Conservation (phyloP, 768 basidiomycete genomes). For the Boletellus emodensis region DNA sequence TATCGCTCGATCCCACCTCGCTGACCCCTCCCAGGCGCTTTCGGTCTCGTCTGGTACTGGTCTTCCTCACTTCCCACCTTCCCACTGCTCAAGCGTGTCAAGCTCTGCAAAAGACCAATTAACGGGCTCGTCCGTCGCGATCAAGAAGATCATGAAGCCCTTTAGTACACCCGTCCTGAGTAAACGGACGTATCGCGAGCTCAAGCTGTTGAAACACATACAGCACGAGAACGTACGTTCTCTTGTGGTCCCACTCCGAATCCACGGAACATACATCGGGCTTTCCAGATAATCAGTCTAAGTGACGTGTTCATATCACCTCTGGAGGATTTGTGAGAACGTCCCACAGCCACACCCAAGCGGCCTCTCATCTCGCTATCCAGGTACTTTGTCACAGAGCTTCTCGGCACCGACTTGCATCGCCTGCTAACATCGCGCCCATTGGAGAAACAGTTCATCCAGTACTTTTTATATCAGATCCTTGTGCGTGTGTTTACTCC, state of each 20-base stretch:
- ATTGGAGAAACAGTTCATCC: conserved; percentile 99
- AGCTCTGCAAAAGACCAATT: conserved; percentile 96
- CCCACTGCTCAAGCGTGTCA: conserved; percentile 13
- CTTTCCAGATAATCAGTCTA: conserved; percentile 86
- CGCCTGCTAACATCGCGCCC: conserved; percentile 94
- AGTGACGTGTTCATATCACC: conserved; percentile 99
- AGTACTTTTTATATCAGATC: conserved; percentile 99
- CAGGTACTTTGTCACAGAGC: conserved; percentile 98
- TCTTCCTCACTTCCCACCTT: neutral
- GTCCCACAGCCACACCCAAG: neutral
- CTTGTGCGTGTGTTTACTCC: conserved; percentile 51
- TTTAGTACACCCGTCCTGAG: conserved; percentile 98
- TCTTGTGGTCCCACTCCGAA: neutral
- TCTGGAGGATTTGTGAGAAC: conserved; percentile 88
- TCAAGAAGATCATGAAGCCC: conserved; percentile 99
- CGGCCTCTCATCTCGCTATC: neutral
- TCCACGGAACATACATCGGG: conserved; percentile 2
- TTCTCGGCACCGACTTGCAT: conserved; percentile 96
- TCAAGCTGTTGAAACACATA: conserved; percentile 97
- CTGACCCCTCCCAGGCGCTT: conserved; percentile 57
- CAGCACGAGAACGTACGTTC: conserved; percentile 90
- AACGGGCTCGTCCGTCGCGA: conserved; percentile 89
- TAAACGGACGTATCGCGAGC: conserved; percentile 96
- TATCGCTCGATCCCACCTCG: conserved; percentile 7
- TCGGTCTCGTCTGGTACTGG: conserved; percentile 92